Conservation (phyloP, 176 grass and related monocot genomes). For the Neostapfia colusana region DNA sequence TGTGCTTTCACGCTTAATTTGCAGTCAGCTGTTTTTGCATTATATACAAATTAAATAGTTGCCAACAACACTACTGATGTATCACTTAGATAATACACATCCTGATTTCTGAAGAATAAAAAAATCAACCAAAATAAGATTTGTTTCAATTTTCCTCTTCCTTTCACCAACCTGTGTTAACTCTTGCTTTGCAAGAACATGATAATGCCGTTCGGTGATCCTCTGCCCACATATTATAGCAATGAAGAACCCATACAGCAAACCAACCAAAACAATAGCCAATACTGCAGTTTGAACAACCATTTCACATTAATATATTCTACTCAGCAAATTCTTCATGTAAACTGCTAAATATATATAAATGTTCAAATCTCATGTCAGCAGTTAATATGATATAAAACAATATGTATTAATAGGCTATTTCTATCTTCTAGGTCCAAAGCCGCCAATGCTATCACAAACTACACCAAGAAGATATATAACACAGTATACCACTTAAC, state of each 20-base stretch:
- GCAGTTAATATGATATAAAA: conserved; percentile 1
- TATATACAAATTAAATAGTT: conserved; percentile 6
- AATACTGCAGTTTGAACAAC: conserved; percentile 70
- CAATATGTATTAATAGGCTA: neutral
- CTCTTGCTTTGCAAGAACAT: conserved; percentile 96
- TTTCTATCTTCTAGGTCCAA: conserved; percentile 10
- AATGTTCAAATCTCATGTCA: neutral
- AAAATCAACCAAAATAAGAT: conserved; percentile 13
- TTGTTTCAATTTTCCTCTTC: conserved; percentile 30
- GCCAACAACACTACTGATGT: neutral
- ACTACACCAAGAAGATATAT: conserved; percentile 17
- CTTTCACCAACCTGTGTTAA: conserved; percentile 78
- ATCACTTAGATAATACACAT: conserved; percentile 10
- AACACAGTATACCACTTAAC: neutral
- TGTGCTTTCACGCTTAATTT: neutral
- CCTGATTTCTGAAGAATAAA: neutral
- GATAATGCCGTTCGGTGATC: conserved; percentile 92
- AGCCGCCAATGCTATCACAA: conserved; percentile 16
- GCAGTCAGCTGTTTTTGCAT: neutral
- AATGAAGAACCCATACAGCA: conserved; percentile 99
- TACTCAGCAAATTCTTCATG: conserved; percentile 23
- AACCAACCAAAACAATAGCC: conserved; percentile 86
- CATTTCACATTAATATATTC: conserved; percentile 18
- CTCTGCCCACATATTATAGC: conserved; percentile 99
- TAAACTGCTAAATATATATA: neutral